Conservation (phyloP, 2,329 filamentous ascomycete genomes). For the Apiospora pterosperma region DNA sequence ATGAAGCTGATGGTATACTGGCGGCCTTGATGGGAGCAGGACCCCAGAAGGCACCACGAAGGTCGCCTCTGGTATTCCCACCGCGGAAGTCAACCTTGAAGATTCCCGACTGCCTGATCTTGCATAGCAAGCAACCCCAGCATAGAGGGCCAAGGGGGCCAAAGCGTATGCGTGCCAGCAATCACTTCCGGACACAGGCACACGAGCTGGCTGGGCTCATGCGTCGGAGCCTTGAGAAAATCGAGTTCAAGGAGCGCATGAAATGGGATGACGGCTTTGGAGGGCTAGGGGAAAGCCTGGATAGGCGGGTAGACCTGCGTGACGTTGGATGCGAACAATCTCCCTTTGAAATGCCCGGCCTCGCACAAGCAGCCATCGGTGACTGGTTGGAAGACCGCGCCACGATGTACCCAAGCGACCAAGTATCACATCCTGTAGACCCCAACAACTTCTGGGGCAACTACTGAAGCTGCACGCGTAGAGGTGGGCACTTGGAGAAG, state of each 20-base stretch:
- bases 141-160: constrained; percentile 15
- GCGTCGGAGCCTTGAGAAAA: constrained; percentile 43
- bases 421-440: neutral
- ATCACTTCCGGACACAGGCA: constrained; percentile 46
- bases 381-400: constrained; percentile 20
- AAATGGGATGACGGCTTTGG: constrained; percentile 38
- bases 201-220: constrained; percentile 44
- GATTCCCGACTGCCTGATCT: constrained; percentile 46
- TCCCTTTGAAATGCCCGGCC: constrained; percentile 8
- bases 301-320: constrained; percentile 33
- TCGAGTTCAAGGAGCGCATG: constrained; percentile 40
- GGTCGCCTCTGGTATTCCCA: constrained; percentile 45
- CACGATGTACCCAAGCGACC: neutral
- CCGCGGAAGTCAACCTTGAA: constrained; percentile 42
- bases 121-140: constrained; percentile 36
- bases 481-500: neutral
- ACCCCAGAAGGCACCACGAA: constrained; percentile 25
- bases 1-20: neutral
- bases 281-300: constrained; percentile 29
- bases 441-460: neutral
- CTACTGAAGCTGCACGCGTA: neutral
- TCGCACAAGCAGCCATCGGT: constrained; percentile 14
- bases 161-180: constrained; percentile 23
- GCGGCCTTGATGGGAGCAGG: neutral
- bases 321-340: constrained; percentile 32